Percentiles rank a stretch among this genome's conserved stretches.
phyloP scores from a whole-genome alignment of 345 rosid genomes.

The Hypericum perforatum region DNA sequence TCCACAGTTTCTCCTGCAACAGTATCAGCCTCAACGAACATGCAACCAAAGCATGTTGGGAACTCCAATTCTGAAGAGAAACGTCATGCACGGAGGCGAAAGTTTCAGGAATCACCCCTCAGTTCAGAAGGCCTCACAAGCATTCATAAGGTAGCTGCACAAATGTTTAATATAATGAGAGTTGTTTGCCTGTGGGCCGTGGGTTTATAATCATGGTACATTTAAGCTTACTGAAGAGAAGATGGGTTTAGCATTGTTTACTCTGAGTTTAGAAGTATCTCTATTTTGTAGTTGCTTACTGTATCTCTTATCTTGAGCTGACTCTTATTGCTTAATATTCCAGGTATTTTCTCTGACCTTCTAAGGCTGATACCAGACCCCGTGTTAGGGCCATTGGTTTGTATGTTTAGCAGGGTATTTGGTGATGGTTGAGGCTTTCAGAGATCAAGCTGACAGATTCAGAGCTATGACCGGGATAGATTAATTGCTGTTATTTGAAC shows the following conservation, averaged over 20 bases:
- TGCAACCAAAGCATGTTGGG: constrained; percentile 20
- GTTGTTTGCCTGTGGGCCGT: neutral
- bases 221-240: no score
- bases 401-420: constrained; percentile 82
- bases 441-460: constrained; percentile 25
- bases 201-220: neutral
- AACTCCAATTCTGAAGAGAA: constrained; percentile 36
- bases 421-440: constrained; percentile 30
- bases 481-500: constrained; percentile 12
- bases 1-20: constrained; percentile 35
- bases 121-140: constrained; percentile 36
- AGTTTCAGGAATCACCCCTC: constrained; percentile 75
- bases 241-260: neutral
- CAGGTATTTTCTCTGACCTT: constrained; percentile 98
- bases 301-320: constrained; percentile 25
- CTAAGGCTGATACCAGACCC: constrained; percentile 84
- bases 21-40: constrained; percentile 22
- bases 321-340: constrained; percentile 58
- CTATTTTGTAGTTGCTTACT: neutral
- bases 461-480: constrained; percentile 22
- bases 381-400: constrained; percentile 81
- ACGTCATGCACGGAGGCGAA: constrained; percentile 50
- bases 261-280: neutral
- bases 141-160: constrained; percentile 48
- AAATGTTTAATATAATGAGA: neutral